These are phyloP conservation scores for Lactifluus rugatus DNA, from an alignment of 768 basidiomycete genomes.

Conservation along the genomic window DNA sequence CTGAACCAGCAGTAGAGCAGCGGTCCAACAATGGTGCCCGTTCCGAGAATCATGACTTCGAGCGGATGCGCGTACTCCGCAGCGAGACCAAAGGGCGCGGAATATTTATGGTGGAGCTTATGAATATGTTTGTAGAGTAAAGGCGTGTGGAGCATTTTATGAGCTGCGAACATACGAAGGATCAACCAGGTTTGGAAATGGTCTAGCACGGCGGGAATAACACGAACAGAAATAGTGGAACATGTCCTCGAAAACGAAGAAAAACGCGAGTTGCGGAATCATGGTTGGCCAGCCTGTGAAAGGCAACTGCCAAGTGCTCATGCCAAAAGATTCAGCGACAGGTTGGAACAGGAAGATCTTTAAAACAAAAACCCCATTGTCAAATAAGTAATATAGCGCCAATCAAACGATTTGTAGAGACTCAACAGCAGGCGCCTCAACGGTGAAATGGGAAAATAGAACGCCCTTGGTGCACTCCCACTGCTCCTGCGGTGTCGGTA, in stretches of 20 bases:
- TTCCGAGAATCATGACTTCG: slow-evolving; percentile 90
- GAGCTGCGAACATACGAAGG: slow-evolving; percentile 39
- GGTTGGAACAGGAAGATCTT: slow-evolving; percentile 92
- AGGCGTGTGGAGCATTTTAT: slow-evolving; percentile 82
- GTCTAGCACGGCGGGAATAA: not conserved
- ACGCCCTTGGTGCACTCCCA: slow-evolving; percentile 96
- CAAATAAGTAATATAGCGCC: no score
- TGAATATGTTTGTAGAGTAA: slow-evolving; percentile 85
- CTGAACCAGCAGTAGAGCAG: slow-evolving; percentile 76
- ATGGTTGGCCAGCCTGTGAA: slow-evolving; percentile 68
- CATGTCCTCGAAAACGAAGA: slow-evolving; percentile 94
- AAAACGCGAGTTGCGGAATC: slow-evolving; percentile 68
- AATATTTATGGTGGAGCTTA: slow-evolving; percentile 96
- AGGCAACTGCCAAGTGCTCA: slow-evolving; percentile 89
- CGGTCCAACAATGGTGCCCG: slow-evolving; percentile 84
- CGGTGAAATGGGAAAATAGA: slow-evolving; percentile 88
- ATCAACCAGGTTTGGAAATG: not conserved
- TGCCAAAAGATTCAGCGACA: slow-evolving; percentile 75
- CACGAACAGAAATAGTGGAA: slow-evolving; percentile 83
- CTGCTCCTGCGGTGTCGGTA: slow-evolving; percentile 73
- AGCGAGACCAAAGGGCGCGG: slow-evolving; percentile 92
- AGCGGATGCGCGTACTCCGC: slow-evolving; percentile 98
- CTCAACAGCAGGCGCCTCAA: slow-evolving; percentile 83
- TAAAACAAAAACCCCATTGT: not conserved
- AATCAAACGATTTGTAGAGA: slow-evolving; percentile 10